Percentiles rank a stretch among this genome's conserved stretches.
These are phyloP conservation scores for Rhynchosporium agropyri DNA, from an alignment of 2,329 filamentous ascomycete species.

Conservation along the genomic window DNA sequence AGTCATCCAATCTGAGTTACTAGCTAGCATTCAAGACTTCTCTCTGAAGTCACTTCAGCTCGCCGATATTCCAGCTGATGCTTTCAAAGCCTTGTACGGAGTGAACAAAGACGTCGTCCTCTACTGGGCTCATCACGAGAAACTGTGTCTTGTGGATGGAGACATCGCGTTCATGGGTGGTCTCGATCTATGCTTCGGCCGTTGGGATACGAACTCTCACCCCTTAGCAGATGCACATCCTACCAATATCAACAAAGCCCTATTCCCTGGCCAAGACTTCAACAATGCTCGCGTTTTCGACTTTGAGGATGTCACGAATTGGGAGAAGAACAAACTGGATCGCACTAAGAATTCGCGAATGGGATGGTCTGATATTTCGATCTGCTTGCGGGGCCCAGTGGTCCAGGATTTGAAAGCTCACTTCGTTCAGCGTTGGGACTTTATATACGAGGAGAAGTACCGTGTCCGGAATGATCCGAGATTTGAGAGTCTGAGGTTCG, in stretches of 20 bases:
- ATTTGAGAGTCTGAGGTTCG: conserved; percentile 44
- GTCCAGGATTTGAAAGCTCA: conserved; percentile 75
- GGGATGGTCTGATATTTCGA: conserved; percentile 88
- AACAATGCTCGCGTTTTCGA: conserved; percentile 87
- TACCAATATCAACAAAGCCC: conserved; percentile 69
- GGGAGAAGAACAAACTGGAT: conserved; percentile 85
- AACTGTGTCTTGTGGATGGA: conserved; percentile 82
- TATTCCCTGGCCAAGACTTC: conserved; percentile 91
- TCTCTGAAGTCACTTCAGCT: conserved; percentile 58
- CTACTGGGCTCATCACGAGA: conserved; percentile 94
- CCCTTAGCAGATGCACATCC: conserved; percentile 77
- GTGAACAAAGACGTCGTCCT: conserved; percentile 79
- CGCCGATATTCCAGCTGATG: conserved; percentile 70
- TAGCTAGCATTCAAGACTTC: conserved; percentile 56
- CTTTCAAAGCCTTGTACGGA: conserved; percentile 79
- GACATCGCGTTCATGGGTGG: conserved; percentile 87
- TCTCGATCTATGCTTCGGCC: conserved; percentile 82
- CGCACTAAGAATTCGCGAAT: conserved; percentile 79
- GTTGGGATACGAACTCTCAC: conserved; percentile 88
- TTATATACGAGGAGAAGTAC: conserved; percentile 85
- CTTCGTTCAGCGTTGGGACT: conserved; percentile 90
- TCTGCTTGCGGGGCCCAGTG: conserved; percentile 75
- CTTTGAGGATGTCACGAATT: conserved; percentile 74
- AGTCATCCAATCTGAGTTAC: conserved; percentile 68
- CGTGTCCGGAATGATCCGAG: conserved; percentile 50